phyloP scores from a whole-genome alignment of 2,329 filamentous ascomycete genomes.

The Sporothrix inflata region DNA sequence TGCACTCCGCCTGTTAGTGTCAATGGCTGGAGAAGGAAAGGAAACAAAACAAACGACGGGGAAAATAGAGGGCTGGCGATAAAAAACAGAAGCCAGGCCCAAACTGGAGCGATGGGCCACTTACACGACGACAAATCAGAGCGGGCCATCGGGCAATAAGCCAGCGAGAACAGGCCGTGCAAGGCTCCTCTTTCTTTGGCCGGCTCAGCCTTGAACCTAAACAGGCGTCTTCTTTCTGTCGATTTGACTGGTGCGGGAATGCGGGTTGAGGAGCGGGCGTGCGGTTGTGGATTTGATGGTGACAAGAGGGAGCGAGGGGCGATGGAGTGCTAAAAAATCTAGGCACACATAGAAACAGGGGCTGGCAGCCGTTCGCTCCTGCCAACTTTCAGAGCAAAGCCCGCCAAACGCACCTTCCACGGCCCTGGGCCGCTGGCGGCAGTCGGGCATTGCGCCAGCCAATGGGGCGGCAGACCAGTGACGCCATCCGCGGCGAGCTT shows the following conservation, averaged over 20 bases:
- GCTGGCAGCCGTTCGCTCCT: not conserved
- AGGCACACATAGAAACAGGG: not conserved
- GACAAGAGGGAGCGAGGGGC: not conserved
- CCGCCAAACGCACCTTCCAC: not conserved
- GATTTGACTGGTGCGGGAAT: not conserved
- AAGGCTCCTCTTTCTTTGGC: not conserved
- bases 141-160: not conserved
- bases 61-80: no score
- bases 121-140: constrained; percentile 10
- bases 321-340: not conserved
- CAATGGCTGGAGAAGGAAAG: not conserved
- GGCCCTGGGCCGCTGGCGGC: not conserved
- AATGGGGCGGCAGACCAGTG: constrained; percentile 22
- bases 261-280: not conserved
- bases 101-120: not conserved
- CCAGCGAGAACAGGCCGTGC: not conserved
- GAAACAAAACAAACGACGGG: not conserved
- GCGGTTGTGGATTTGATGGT: not conserved
- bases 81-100: not conserved
- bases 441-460: constrained; percentile 20
- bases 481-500: constrained; percentile 8
- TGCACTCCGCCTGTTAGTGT: not conserved
- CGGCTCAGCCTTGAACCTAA: not conserved
- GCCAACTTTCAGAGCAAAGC: not conserved
- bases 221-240: not conserved